Evolutionary conservation across 2,329 filamentous ascomycete species (phyloP), one percentile per base, ranked within the genome.

Genomic region (Alternaria novae-zelandiae): DNA sequence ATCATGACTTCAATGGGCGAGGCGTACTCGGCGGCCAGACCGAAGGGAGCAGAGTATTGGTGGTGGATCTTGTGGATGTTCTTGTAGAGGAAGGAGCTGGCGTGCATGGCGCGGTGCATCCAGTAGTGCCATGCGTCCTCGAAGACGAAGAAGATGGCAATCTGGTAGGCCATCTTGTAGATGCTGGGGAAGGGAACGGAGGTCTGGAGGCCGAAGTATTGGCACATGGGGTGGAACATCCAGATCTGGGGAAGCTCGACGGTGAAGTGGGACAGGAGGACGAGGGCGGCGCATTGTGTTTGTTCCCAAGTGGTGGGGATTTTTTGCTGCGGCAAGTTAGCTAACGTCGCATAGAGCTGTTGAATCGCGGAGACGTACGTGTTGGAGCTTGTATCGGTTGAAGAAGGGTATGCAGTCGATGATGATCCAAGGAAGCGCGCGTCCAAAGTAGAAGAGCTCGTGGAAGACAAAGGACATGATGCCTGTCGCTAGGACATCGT

Each of bases 91-190:
- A 68, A 74, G 43, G 94, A 93, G 21, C 93, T 94, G 85, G 93
- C 96, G 86, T 99, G 96, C 83, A 99, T 89, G 46, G 88, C 88
- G 73, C 96, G 93, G 84, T 99, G 96, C 71, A 89, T 89, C 90
- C 94, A 98, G 87, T 99, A 99, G 83, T 99, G 96, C 96, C 96
- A 99, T 70, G 95, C 85, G 82, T 99, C 96, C 82, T 99, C 96
- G 76, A 97, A 83, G 63, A 98, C 87, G 83, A 99, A 99, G 87
- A 98, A 96, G 79, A 98, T 86, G 65, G 90, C 88, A 71, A 99
- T 95, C 76, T 99, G 96, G 79, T 92, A 89, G 69, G 91, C 91
- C 86, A 99, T 98, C 76, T 90, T 97, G 83, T 87, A 91, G 70
- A 90, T 75, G 12, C 91, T 85, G 32, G 96, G 96, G 85, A 99